phyloP scores from a whole-genome alignment of 768 basidiomycete species.

The Dacryopinax spathularia region DNA sequence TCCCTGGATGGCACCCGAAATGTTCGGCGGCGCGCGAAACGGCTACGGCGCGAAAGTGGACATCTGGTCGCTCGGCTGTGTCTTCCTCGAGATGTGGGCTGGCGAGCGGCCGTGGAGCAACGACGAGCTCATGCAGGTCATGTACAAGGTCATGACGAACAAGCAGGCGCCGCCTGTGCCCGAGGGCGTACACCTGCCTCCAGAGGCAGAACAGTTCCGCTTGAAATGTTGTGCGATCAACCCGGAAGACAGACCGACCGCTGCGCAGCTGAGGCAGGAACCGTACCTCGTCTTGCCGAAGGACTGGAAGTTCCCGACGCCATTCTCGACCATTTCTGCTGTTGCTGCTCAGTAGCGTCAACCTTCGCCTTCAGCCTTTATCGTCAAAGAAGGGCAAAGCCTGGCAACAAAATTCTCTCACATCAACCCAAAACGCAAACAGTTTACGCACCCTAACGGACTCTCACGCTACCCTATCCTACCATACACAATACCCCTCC shows the following conservation, averaged over 20 bases:
- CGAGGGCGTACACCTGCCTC: conserved; percentile 58
- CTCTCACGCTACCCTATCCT: too few species aligned
- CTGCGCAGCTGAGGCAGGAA: conserved; percentile 65
- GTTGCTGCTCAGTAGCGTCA: conserved; percentile 40
- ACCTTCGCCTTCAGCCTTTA: conserved; percentile 12
- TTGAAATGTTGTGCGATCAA: conserved; percentile 78
- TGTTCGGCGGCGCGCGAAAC: conserved; percentile 63
- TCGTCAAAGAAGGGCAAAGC: background rate
- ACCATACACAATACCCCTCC: too few species aligned
- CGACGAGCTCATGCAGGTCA: conserved; percentile 78
- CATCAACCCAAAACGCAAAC: background rate
- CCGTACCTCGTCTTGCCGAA: conserved; percentile 58
- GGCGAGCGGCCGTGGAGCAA: conserved; percentile 91
- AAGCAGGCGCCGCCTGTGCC: conserved; percentile 83
- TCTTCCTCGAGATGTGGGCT: conserved; percentile 98
- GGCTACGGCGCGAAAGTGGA: conserved; percentile 96
- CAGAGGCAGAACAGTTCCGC: conserved; percentile 73
- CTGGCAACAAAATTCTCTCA: background rate
- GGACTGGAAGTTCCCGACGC: conserved; percentile 51
- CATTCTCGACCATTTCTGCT: background rate
- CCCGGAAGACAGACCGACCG: conserved; percentile 68
- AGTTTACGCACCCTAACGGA: conserved; percentile 2
- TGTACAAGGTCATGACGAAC: conserved; percentile 82
- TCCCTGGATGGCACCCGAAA: conserved; percentile 99
- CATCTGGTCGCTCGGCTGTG: conserved; percentile 97